Conservation (phyloP, 345 rosid species). For the Gossypium turneri region DNA sequence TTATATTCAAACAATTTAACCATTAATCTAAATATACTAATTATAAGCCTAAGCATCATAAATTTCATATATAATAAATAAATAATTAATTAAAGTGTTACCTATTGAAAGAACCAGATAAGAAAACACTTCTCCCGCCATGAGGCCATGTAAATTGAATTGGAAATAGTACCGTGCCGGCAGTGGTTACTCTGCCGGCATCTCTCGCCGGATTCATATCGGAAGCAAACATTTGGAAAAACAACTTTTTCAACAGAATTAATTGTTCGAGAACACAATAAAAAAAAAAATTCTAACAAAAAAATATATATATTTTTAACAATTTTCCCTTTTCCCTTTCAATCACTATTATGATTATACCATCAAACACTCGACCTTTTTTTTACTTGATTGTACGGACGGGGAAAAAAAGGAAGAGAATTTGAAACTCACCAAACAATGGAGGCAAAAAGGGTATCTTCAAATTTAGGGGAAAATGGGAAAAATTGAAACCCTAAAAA, state of each 20-base stretch:
- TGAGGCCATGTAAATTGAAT: constrained; percentile 64
- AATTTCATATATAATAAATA: not conserved
- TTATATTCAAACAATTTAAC: not conserved
- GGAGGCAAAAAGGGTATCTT: constrained; percentile 3
- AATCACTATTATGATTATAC: not conserved
- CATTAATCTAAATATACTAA: constrained; percentile 11
- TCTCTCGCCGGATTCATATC: constrained; percentile 37
- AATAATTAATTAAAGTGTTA: not conserved
- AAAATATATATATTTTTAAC: not conserved
- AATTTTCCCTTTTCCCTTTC: not conserved
- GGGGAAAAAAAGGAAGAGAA: not conserved
- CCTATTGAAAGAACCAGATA: constrained; percentile 66
- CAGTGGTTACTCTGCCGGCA: constrained; percentile 22
- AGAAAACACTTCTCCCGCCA: constrained; percentile 57
- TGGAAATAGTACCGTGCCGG: constrained; percentile 28
- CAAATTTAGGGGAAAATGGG: not conserved
- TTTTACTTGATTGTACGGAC: constrained; percentile 4
- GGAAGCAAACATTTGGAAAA: constrained; percentile 35
- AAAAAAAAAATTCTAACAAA: not conserved
- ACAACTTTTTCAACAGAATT: not conserved
- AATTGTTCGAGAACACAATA: not conserved
- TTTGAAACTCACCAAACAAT: constrained; percentile 6
- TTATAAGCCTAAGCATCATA: not conserved
- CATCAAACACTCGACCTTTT: not conserved
- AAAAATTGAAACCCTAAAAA: constrained; percentile 23